A percentile compares a stretch with the other conserved stretches of the same genome.
Evolutionary conservation across 345 rosid species (phyloP).

Genomic region (Capsella bursapastoris): DNA sequence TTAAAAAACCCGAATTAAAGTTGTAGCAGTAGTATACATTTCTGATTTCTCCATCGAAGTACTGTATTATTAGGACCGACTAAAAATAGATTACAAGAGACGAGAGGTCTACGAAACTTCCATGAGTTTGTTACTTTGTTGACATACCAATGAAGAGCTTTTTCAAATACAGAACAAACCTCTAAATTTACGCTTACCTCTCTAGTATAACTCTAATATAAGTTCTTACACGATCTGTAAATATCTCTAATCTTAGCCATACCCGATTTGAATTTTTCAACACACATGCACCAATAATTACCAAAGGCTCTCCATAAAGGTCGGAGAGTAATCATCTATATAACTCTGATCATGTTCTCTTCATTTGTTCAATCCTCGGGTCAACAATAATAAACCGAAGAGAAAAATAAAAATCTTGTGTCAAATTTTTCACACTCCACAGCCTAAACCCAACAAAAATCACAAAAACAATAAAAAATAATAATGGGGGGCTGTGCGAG

Average conservation of each 20-base stretch:
- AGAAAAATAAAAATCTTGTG: slow-evolving; percentile 24
- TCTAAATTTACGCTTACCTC: slow-evolving; percentile 12
- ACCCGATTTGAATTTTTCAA: slow-evolving; percentile 4
- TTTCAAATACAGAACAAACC: neutral
- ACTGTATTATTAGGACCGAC: neutral
- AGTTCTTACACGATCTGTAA: slow-evolving; percentile 7
- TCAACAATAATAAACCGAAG: slow-evolving; percentile 28
- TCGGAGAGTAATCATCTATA: slow-evolving; percentile 36
- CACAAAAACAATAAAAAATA: neutral
- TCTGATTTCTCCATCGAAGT: neutral
- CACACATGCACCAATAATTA: neutral
- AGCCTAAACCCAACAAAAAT: slow-evolving; percentile 44
- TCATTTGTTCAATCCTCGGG: slow-evolving; percentile 40
- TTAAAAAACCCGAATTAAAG: neutral
- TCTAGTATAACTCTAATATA: slow-evolving; percentile 16
- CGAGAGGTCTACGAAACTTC: slow-evolving; percentile 32
- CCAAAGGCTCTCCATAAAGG: slow-evolving; percentile 20
- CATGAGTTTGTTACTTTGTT: neutral
- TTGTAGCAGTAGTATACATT: neutral
- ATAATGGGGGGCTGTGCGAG: slow-evolving; percentile 68
- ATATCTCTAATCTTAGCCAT: slow-evolving; percentile 35
- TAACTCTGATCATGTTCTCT: slow-evolving; percentile 24
- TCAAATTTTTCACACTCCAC: slow-evolving; percentile 33
- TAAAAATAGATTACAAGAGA: slow-evolving; percentile 12
- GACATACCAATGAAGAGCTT: neutral